Evolutionary conservation across 345 rosid species (phyloP).

Genomic region (Syzygium jambos): DNA sequence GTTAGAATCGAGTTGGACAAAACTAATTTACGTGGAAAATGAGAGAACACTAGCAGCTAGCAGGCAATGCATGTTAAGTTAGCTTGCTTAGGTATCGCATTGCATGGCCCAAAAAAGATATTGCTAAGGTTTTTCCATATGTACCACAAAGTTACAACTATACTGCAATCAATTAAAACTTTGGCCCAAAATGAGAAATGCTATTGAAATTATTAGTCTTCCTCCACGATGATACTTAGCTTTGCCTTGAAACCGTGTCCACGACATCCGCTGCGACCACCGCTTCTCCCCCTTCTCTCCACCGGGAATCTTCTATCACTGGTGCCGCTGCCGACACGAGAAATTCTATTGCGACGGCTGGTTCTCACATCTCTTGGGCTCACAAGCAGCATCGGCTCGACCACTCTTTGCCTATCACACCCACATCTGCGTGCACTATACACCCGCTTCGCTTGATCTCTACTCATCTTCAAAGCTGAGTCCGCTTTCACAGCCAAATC

Average conservation of each 20-base stretch:
- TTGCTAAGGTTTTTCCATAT: not conserved
- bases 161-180: not conserved
- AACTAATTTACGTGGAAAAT: not conserved
- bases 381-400: constrained; percentile 1
- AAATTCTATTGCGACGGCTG: not conserved
- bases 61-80: not conserved
- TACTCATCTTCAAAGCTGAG: constrained; percentile 23
- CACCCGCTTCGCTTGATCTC: not conserved
- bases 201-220: not conserved
- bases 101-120: not conserved
- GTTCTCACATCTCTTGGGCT: not conserved
- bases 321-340: not conserved
- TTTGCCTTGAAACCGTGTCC: not conserved
- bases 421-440: not conserved
- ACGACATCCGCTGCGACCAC: not conserved
- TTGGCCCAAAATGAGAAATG: not conserved
- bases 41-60: not conserved
- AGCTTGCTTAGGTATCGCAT: not conserved
- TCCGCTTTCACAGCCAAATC: constrained; percentile 56
- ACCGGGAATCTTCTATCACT: not conserved
- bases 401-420: constrained; percentile 1
- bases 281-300: not conserved
- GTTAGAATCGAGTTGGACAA: not conserved
- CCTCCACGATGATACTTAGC: constrained; percentile 15
- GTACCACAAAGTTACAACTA: not conserved